Conservation (phyloP, 2,329 filamentous ascomycete genomes). For the Zymoseptoria brevis region DNA sequence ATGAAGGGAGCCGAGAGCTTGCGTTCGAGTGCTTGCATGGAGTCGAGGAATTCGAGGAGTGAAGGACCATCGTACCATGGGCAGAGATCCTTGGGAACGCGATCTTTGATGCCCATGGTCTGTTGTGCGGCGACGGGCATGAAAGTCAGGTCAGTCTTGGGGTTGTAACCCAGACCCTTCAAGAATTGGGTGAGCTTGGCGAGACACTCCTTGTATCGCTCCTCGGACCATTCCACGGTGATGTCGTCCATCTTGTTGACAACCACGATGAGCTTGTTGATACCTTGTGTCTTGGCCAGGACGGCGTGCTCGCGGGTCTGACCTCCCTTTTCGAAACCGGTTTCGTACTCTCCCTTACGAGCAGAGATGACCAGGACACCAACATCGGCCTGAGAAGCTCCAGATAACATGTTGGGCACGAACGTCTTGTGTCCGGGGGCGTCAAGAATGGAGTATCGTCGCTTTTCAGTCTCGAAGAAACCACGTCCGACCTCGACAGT, state of each 20-base stretch:
- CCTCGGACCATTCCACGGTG: constrained; percentile 92
- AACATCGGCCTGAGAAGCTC: constrained; percentile 69
- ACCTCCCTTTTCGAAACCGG: constrained; percentile 91
- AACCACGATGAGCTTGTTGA: constrained; percentile 88
- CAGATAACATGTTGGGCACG: constrained; percentile 93
- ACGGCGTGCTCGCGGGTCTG: constrained; percentile 97
- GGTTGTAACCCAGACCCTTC: constrained; percentile 87
- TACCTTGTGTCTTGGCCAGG: constrained; percentile 94
- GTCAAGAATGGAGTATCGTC: constrained; percentile 92
- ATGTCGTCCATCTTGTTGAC: constrained; percentile 99
- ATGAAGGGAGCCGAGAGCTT: constrained; percentile 98
- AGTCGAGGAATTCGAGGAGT: constrained; percentile 88
- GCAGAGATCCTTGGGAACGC: constrained; percentile 65
- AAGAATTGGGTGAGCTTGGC: constrained; percentile 81
- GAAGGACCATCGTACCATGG: constrained; percentile 87
- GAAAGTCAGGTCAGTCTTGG: constrained; percentile 86
- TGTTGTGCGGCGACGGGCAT: constrained; percentile 94
- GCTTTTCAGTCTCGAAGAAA: constrained; percentile 94
- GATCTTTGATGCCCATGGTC: constrained; percentile 77
- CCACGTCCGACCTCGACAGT: constrained; percentile 94
- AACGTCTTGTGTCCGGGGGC: constrained; percentile 97
- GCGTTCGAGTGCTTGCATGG: constrained; percentile 85
- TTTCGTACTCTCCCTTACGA: constrained; percentile 97
- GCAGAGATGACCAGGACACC: constrained; percentile 94
- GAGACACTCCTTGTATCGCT: constrained; percentile 86